Evolutionary conservation across 2,329 filamentous ascomycete species (phyloP), one percentile per base, ranked within the genome.

Genomic region (Ascosphaera pollenicola): DNA sequence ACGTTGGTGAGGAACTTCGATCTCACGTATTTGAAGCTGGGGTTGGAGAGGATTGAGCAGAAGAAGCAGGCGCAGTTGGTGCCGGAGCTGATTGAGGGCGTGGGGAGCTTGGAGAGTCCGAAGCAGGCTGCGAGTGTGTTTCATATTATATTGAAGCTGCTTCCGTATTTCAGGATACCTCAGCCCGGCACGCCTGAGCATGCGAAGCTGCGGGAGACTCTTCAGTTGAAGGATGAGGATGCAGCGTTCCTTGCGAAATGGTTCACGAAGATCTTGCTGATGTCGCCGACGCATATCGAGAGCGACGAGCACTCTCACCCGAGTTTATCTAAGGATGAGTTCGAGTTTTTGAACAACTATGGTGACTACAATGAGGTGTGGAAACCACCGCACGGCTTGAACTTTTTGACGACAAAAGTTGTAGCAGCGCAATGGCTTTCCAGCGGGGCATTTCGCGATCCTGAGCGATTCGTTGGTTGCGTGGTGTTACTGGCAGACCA

Each of bases 11-110:
- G 82, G 45, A 81, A 92, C 53, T 79, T 94, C 48, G 85, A 95
- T 57, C 63, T 95, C 32, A 67, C 79, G 15, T 93, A 92, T 53
- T 78, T 94, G 30, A 81, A 91, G 51, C 82, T 92, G 52, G 89
- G 87, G 31, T 64, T 81, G 35, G 67, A 68, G 39, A 65, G 75
- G 38, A 56, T 80, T 16, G 63, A 66, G 2, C 55, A 66, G 8
- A 54, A 59, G 39, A 78, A 87, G 34, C 71, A 82, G 47, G 68
- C 77, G 28, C 71, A 75, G 8, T 61, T 93, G 3, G 57, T 94
- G n/a, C 75, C 82, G 2, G 66, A 71, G 2, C 58, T 84, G 8
- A 59, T 85, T 13, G 64, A 69, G 45, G 78, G 75, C 8, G 75
- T 91, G 28, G 44, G 49, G 5, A 41, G 42, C 15, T 18, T 39